Evolutionary conservation across 2,329 filamentous ascomycete genomes (phyloP), one percentile per base, ranked within the genome.

Genomic region (Penicillium sp.): DNA sequence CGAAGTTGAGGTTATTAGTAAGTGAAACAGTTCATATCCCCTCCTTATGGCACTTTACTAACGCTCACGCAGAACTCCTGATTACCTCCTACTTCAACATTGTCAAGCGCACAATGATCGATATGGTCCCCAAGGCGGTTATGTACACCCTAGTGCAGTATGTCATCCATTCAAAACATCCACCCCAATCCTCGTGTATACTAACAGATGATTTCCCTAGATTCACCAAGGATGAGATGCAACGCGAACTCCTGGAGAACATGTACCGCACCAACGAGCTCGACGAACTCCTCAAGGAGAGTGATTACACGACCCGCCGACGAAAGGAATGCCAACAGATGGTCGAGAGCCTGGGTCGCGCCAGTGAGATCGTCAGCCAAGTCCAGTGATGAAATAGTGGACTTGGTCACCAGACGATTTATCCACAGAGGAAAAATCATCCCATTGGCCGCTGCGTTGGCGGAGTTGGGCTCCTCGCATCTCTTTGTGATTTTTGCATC

Each of bases 111-210:
- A 99, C 96, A 60, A 96, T 99, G 92, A 97, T 97, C 66, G 94
- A 99, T 73, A 99, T 99, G 94, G 94, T 99, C 6, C 94, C 94
- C 66, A 99, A 99, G 81, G 94, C 94, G 41, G 96, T 99, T 73
- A 99, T 99, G 94, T 84, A 97, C 66, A 97, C 85, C 68, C 89
- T 99, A 45, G 94, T 99, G 51, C 88, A 93, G 89, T 96, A 86
- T 75, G 91, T 87, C 21, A 17, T 2, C 8, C 23, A 10, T 9
- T 7, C 23, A 1, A 27, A 19, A 5, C 21, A 17, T 17, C 3
- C 13, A 5, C 12, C 10, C 15, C 35, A 25, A 15, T n/a, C n/a
- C 7, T 2, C 13, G 15, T 15, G 27, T 25, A 57, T 47, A 19
- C 60, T 67, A 56, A 70, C 25, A 5, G 52, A 68, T 17, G 6